Conservation (phyloP, 2,329 filamentous ascomycete genomes). For the Neopestalotiopsis sp. region DNA sequence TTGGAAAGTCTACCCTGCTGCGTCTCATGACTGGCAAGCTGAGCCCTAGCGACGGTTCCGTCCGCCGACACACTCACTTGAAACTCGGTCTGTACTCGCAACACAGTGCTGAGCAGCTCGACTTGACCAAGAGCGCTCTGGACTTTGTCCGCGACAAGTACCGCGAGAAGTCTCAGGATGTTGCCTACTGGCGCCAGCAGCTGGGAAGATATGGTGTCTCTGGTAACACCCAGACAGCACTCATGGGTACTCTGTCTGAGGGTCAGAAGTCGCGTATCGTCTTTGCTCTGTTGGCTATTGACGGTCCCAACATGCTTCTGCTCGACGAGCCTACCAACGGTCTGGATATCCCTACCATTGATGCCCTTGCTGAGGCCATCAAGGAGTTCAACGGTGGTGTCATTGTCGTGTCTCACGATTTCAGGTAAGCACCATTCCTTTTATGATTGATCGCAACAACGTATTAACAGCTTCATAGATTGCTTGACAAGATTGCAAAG, state of each 20-base stretch:
- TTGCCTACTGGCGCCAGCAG: slow-evolving; percentile 99
- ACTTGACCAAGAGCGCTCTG: slow-evolving; percentile 95
- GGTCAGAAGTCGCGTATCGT: slow-evolving; percentile 98
- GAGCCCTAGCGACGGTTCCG: slow-evolving; percentile 78
- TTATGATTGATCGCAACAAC: not conserved
- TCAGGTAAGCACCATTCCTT: slow-evolving; percentile 71
- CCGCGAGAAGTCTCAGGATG: slow-evolving; percentile 85
- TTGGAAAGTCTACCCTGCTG: slow-evolving; percentile 96
- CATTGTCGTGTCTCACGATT: slow-evolving; percentile 97
- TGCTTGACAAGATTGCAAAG: slow-evolving; percentile 99
- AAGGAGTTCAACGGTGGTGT: slow-evolving; percentile 96
- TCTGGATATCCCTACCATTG: slow-evolving; percentile 97
- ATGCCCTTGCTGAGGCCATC: slow-evolving; percentile 96
- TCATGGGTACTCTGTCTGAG: slow-evolving; percentile 98
- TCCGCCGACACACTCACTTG: slow-evolving; percentile 94
- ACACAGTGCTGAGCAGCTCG: slow-evolving; percentile 97
- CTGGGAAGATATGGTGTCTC: slow-evolving; percentile 92
- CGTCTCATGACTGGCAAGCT: slow-evolving; percentile 97
- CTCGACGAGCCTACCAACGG: slow-evolving; percentile 99
- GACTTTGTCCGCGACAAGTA: slow-evolving; percentile 99
- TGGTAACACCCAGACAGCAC: slow-evolving; percentile 91
- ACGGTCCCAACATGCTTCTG: slow-evolving; percentile 95
- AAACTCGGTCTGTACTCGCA: slow-evolving; percentile 98
- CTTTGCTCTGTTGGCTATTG: slow-evolving; percentile 93
- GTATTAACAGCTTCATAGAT: slow-evolving; percentile 53